A percentile compares a stretch with the other conserved stretches of the same genome.
Conservation (phyloP, 176 grass and related monocot species). For the Pontederia paniculata region DNA sequence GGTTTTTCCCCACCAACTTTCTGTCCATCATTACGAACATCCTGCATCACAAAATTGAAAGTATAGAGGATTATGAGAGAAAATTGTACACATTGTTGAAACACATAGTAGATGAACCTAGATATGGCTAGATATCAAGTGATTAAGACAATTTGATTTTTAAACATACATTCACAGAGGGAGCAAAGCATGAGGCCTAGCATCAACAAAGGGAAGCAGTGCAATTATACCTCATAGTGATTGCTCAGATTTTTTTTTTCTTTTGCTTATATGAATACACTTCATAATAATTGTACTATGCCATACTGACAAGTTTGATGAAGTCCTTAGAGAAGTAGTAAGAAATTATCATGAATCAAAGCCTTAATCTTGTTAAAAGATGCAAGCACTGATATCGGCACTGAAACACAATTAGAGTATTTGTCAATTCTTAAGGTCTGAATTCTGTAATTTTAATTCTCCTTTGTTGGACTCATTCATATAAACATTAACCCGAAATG, state of each 20-base stretch:
- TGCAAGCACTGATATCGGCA: constrained; percentile 84
- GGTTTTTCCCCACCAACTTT: constrained; percentile 58
- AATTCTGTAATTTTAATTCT: too few species aligned
- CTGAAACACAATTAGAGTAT: constrained; percentile 37
- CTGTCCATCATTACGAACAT: constrained; percentile 88
- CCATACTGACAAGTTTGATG: constrained; percentile 74
- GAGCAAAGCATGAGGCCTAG: too few species aligned
- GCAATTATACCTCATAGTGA: too few species aligned
- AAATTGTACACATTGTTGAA: neutral
- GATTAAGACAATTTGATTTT: too few species aligned
- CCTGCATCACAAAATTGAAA: constrained; percentile 33
- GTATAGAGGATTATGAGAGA: constrained; percentile 12
- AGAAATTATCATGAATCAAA: constrained; percentile 58
- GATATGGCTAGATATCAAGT: neutral
- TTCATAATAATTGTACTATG: neutral
- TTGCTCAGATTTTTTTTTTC: too few species aligned
- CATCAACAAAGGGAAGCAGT: too few species aligned
- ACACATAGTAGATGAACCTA: neutral
- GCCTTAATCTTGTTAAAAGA: constrained; percentile 98
- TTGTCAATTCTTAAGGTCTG: too few species aligned
- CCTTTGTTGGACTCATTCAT: too few species aligned
- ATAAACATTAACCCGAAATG: too few species aligned
- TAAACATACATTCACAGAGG: too few species aligned
- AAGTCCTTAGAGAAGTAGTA: constrained; percentile 77
- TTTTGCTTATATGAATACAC: too few species aligned